Evolutionary conservation across 1,284 basidiomycete species (phyloP), one percentile per base, ranked within the genome.

Genomic region (Heterobasidion occidentale): DNA sequence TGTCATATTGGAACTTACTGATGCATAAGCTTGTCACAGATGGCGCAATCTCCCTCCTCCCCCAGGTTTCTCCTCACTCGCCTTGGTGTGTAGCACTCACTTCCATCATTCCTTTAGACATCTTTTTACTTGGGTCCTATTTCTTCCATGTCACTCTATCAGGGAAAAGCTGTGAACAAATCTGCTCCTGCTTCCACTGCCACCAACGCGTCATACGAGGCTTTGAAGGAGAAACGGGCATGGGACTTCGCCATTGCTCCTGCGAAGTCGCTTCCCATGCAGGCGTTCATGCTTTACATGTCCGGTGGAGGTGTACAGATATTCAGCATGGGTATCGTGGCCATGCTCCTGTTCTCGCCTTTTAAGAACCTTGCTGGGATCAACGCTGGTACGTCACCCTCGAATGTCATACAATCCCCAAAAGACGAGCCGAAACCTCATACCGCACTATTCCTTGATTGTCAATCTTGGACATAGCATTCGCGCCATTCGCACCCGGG

Each of bases 231-330:
- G 61, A 85, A 83, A 64, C 83, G 92, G 47, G 92, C 93, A 55
- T 93, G 93, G 91, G 92, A 94, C 61, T 75, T 93, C 54, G 92
- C 92, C 44, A 79, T 88, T 54, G 76, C 83, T 47, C 92, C 92
- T 0, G 90, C 90, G 46, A 94, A 95, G 70, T 84, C 85, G 11
- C 78, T 96, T 20, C 93, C 93, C 4, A 95, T 95, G 93, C 92
- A 95, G 67, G 91, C 85, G 1, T 89, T 96, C 74, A 95, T 96
- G 93, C 78, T 96, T 47, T 96, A 95, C 80, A 94, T 96, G 86
- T 94, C 92, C 27, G 93, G 93, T 46, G 87, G 90, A 33, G 90
- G 92, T 48, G 87, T 95, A 11, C 93, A 96, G 71, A 89, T 96
- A 53, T 95, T 95, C 71, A 94, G 91, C 69, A 91, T 95, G 75